Conservation (phyloP, 2,329 filamentous ascomycete species). For the Penicillium brasilianum region DNA sequence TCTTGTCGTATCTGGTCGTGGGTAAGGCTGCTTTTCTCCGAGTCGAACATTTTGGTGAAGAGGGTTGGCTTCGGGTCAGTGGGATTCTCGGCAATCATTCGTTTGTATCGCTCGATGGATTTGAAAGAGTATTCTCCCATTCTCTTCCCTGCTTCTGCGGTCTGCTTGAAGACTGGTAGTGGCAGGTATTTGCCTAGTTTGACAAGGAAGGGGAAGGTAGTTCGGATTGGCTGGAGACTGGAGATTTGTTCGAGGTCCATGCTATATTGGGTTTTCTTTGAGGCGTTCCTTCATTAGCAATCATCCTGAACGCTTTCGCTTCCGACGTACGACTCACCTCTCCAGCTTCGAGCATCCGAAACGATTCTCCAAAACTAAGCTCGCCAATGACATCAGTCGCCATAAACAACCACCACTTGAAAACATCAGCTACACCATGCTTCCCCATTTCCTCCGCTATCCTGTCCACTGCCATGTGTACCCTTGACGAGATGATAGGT, state of each 20-base stretch:
- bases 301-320: background rate
- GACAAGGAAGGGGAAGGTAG: conserved; percentile 33
- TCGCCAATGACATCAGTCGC: conserved; percentile 61
- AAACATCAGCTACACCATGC: conserved; percentile 50
- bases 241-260: conserved; percentile 41
- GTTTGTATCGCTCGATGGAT: conserved; percentile 34
- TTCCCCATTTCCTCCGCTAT: conserved; percentile 54
- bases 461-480: conserved; percentile 47
- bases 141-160: conserved; percentile 26
- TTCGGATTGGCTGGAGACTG: conserved; percentile 25
- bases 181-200: conserved; percentile 29
- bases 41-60: conserved; percentile 36
- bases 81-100: conserved; percentile 22
- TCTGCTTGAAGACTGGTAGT: conserved; percentile 29
- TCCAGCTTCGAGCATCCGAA: conserved; percentile 57
- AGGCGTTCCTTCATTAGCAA: background rate
- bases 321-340: conserved; percentile 40
- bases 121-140: conserved; percentile 31
- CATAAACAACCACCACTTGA: conserved; percentile 62
- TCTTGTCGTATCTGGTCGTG: conserved; percentile 47
- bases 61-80: conserved; percentile 30
- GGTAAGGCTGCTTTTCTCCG: conserved; percentile 32
- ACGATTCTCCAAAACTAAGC: conserved; percentile 62
- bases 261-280: conserved; percentile 52
- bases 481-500: conserved; percentile 47